These are phyloP conservation scores for Gypsophila paniculata DNA, from an alignment of 179 eudicot genomes.

Conservation along the genomic window DNA sequence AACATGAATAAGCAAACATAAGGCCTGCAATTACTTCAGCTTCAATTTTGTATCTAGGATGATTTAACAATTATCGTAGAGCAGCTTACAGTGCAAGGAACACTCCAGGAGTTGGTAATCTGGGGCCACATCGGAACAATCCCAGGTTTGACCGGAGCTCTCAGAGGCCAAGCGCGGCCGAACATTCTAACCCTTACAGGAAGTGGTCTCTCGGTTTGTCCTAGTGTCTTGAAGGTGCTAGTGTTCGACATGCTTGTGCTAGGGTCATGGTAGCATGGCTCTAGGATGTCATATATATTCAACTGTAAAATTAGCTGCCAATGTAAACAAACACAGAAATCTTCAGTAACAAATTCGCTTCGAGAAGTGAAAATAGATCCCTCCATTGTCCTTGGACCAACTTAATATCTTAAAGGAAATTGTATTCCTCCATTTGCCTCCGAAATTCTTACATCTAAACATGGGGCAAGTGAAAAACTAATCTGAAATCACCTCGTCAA, in stretches of 20 bases:
- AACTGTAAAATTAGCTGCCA: constrained; percentile 48
- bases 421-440: too few relatives aligned
- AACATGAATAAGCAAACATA: background rate
- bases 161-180: constrained; percentile 93
- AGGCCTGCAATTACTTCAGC: background rate
- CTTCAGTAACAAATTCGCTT: background rate
- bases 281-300: constrained; percentile 77
- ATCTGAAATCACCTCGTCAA: constrained; percentile 42
- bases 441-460: too few relatives aligned
- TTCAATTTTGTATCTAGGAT: background rate
- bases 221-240: constrained; percentile 63
- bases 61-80: background rate
- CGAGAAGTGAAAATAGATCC: too few relatives aligned
- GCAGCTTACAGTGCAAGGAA: constrained; percentile 11
- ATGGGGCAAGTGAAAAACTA: background rate
- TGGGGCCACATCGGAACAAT: constrained; percentile 87
- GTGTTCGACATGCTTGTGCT: constrained; percentile 20
- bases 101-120: constrained; percentile 40
- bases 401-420: too few relatives aligned
- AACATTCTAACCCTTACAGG: constrained; percentile 84
- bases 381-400: too few relatives aligned
- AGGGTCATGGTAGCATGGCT: constrained; percentile 76
- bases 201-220: constrained; percentile 73
- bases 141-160: constrained; percentile 84
- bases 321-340: background rate